These are phyloP conservation scores for Elymus sibiricus DNA, from an alignment of 176 grass and related monocot genomes.

Conservation along the genomic window DNA sequence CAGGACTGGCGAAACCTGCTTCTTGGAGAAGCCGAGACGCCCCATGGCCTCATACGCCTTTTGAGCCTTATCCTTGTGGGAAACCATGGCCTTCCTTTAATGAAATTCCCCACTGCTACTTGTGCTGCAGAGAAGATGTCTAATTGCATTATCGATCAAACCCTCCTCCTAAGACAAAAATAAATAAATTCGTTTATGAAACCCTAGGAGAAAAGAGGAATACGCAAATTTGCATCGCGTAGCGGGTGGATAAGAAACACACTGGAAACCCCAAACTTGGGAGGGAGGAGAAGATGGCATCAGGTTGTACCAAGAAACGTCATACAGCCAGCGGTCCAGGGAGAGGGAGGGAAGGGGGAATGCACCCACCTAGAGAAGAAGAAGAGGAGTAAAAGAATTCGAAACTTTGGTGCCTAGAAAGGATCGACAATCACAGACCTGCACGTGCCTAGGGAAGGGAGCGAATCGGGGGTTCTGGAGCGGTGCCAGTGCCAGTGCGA, in stretches of 20 bases:
- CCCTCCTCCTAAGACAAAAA: not conserved
- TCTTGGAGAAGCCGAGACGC: conserved; percentile 41
- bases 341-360: not conserved
- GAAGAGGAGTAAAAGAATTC: not conserved
- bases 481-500: not conserved
- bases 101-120: not conserved
- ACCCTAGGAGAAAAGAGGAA: not conserved
- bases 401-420: not conserved
- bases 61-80: conserved; percentile 23
- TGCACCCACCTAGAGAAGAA: not conserved
- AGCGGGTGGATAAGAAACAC: not conserved
- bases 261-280: not conserved
- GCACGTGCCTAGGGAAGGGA: not conserved
- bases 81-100: conserved; percentile 14
- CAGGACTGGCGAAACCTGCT: conserved; percentile 32
- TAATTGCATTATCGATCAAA: not conserved
- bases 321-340: too few species aligned
- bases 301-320: not conserved
- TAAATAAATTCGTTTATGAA: not conserved
- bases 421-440: not conserved
- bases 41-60: conserved; percentile 49
- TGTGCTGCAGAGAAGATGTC: not conserved
- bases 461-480: not conserved
- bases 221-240: not conserved
- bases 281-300: not conserved